Evolutionary conservation across 306 rosid genomes (phyloP).

Genomic region (Ormosia semicastrata): DNA sequence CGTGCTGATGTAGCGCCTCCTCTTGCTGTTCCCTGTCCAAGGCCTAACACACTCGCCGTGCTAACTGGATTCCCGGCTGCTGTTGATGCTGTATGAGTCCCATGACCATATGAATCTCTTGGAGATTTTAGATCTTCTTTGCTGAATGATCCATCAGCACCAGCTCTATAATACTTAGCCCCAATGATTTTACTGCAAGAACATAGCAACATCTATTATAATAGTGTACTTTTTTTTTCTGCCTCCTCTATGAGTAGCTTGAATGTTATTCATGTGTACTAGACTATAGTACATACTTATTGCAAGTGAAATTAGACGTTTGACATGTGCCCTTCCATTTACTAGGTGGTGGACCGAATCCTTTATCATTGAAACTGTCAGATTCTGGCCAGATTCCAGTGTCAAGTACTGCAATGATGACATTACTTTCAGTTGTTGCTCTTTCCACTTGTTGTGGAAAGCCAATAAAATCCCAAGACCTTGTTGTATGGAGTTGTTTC

Average conservation of each 20-base stretch:
- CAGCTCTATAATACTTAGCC: constrained; percentile 39
- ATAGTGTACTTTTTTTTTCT: background rate
- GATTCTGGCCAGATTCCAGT: constrained; percentile 56
- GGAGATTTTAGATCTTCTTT: constrained; percentile 25
- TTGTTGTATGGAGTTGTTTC: constrained; percentile 45
- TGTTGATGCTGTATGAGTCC: constrained; percentile 53
- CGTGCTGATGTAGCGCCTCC: constrained; percentile 57
- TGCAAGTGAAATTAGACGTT: constrained; percentile 44
- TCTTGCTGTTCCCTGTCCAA: constrained; percentile 46
- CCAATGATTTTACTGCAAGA: constrained; percentile 51
- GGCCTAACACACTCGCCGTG: constrained; percentile 39
- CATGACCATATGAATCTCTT: constrained; percentile 47
- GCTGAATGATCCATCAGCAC: background rate
- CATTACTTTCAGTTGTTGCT: constrained; percentile 27
- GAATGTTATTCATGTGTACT: background rate
- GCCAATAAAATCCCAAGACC: constrained; percentile 65
- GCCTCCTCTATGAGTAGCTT: background rate
- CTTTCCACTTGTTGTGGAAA: constrained; percentile 24
- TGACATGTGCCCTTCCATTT: constrained; percentile 61
- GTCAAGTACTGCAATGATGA: constrained; percentile 51
- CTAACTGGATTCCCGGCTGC: constrained; percentile 43
- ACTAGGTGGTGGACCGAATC: constrained; percentile 50
- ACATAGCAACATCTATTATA: background rate
- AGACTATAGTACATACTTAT: constrained; percentile 33
- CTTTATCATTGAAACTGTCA: constrained; percentile 43